Percentiles rank a stretch among this genome's conserved stretches.
Conservation (phyloP, 805 yeast species). For the Allodekkera sacchari region DNA sequence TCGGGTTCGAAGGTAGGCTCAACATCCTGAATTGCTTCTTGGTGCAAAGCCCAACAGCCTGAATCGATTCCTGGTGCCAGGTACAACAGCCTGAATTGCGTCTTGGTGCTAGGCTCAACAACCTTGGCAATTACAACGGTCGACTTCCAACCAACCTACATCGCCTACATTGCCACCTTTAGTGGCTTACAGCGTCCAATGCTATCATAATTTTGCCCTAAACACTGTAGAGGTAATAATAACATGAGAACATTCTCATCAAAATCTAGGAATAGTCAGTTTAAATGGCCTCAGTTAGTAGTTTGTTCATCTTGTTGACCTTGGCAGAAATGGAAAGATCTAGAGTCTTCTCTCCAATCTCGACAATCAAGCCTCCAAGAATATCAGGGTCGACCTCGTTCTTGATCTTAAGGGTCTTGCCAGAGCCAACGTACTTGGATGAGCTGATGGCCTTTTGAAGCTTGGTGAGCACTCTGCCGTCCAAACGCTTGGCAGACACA, state of each 20-base stretch:
- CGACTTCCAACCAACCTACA: too few species aligned
- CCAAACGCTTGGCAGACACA: slow-evolving; percentile 81
- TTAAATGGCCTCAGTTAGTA: slow-evolving; percentile 79
- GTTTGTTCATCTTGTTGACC: slow-evolving; percentile 82
- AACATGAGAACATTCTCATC: not conserved
- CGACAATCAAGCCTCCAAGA: slow-evolving; percentile 92
- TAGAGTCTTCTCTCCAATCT: slow-evolving; percentile 94
- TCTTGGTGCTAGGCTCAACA: too few species aligned
- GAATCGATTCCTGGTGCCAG: too few species aligned
- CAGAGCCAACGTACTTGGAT: slow-evolving; percentile 76
- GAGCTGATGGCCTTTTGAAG: slow-evolving; percentile 69
- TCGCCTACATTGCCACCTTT: not conserved
- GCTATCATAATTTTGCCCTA: not conserved
- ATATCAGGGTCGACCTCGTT: slow-evolving; percentile 85
- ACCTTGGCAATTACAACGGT: too few species aligned
- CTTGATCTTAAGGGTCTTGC: slow-evolving; percentile 75
- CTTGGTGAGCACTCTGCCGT: slow-evolving; percentile 68
- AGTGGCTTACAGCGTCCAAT: not conserved
- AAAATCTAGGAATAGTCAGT: slow-evolving; percentile 4
- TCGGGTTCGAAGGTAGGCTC: too few species aligned
- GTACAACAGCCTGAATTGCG: too few species aligned
- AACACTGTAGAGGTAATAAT: too few species aligned
- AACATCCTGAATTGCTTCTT: too few species aligned
- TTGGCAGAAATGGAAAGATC: slow-evolving; percentile 83
- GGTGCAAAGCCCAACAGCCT: too few species aligned